Evolutionary conservation across 139 green algal species (phyloP).

Genomic region (Nannochloris sp.): DNA sequence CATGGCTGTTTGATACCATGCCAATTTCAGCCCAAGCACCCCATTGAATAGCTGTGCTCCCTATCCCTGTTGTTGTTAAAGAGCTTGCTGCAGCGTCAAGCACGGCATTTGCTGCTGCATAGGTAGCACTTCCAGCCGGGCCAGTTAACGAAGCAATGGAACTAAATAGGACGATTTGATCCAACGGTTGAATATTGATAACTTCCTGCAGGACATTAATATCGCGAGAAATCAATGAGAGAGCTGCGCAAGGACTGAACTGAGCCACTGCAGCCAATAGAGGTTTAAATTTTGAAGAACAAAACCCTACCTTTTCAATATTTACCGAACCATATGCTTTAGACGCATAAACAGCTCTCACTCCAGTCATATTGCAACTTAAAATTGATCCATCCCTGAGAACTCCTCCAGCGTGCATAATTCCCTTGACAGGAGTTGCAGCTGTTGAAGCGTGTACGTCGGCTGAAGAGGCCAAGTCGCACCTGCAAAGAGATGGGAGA

Average conservation of each 20-base stretch:
- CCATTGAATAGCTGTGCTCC: slow-evolving; percentile 40
- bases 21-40: slow-evolving; percentile 38
- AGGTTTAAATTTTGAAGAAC: neutral
- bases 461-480: slow-evolving; percentile 1
- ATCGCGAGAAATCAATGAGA: neutral
- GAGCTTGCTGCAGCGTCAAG: slow-evolving; percentile 16
- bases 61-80: slow-evolving; percentile 11
- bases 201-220: neutral
- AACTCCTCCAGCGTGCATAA: slow-evolving; percentile 59
- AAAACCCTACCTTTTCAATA: neutral
- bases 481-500: slow-evolving; percentile 6
- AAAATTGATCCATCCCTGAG: slow-evolving; percentile 42
- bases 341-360: slow-evolving; percentile 35
- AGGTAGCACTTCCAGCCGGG: slow-evolving; percentile 28
- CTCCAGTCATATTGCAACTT: slow-evolving; percentile 24
- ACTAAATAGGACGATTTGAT: slow-evolving; percentile 38
- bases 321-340: slow-evolving; percentile 26
- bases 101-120: slow-evolving; percentile 32
- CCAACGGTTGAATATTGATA: neutral
- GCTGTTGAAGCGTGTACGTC: slow-evolving; percentile 5
- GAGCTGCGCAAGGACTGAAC: neutral
- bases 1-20: slow-evolving; percentile 32
- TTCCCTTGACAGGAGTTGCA: neutral
- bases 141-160: slow-evolving; percentile 38
- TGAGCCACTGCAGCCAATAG: neutral